phyloP scores from a whole-genome alignment of 2,329 filamentous ascomycete species.

The Daldinia sp. region DNA sequence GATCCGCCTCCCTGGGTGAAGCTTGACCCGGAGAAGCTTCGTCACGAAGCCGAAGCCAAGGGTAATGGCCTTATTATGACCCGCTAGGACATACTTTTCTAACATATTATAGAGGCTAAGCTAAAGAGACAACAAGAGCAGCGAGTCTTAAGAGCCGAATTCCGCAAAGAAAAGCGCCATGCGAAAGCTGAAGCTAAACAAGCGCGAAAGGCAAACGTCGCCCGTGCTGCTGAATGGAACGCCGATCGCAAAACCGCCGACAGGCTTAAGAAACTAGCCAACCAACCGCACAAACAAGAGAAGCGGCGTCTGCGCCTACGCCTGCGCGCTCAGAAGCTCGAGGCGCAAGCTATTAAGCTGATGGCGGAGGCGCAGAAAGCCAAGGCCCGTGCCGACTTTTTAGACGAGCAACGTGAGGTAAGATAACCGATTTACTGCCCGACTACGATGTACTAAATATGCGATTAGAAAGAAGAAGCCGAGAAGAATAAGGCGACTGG shows the following conservation, averaged over 20 bases:
- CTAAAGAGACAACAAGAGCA: constrained; percentile 42
- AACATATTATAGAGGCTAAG: constrained; percentile 43
- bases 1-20: constrained; percentile 36
- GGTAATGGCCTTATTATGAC: constrained; percentile 23
- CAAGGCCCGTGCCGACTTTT: constrained; percentile 41
- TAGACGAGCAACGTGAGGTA: constrained; percentile 43
- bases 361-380: constrained; percentile 52
- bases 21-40: constrained; percentile 39
- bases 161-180: constrained; percentile 50
- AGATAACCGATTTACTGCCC: background rate
- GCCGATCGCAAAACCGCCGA: constrained; percentile 47
- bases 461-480: constrained; percentile 38
- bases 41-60: constrained; percentile 35
- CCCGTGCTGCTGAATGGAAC: constrained; percentile 47
- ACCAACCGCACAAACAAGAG: constrained; percentile 47
- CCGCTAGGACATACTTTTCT: constrained; percentile 6
- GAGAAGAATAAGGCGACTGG: constrained; percentile 39
- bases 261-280: constrained; percentile 46
- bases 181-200: constrained; percentile 50
- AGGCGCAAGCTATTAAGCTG: constrained; percentile 52
- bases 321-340: constrained; percentile 52
- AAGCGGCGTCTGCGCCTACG: constrained; percentile 52
- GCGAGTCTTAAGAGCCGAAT: constrained; percentile 41
- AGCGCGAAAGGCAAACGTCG: constrained; percentile 49
- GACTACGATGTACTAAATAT: constrained; percentile 14